These are phyloP conservation scores for Sophora flavescens DNA, from an alignment of 306 rosid genomes.

Conservation along the genomic window DNA sequence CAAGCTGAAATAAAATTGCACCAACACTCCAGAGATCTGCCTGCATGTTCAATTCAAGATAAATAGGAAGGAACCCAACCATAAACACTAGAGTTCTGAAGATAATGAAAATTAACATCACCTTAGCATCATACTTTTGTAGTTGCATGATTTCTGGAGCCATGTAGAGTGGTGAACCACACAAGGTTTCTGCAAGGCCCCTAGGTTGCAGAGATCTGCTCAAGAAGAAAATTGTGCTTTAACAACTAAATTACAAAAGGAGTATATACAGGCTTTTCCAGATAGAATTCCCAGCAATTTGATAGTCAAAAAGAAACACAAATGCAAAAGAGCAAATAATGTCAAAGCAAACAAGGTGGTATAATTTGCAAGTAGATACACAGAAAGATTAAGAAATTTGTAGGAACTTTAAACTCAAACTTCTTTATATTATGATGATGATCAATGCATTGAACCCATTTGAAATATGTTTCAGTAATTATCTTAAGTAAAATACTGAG, in stretches of 20 bases:
- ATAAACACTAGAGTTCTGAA: slow-evolving; percentile 22
- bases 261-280: slow-evolving; percentile 20
- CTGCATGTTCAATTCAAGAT: slow-evolving; percentile 70
- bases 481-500: slow-evolving; percentile 1
- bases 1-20: slow-evolving; percentile 91
- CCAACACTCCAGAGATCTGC: slow-evolving; percentile 99
- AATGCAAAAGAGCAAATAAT: slow-evolving; percentile 26
- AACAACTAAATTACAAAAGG: slow-evolving; percentile 38
- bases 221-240: slow-evolving; percentile 36
- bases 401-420: slow-evolving; percentile 22
- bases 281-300: slow-evolving; percentile 24
- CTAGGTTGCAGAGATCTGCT: slow-evolving; percentile 93
- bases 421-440: not conserved
- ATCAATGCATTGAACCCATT: slow-evolving; percentile 10
- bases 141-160: slow-evolving; percentile 99
- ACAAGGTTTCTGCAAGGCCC: slow-evolving; percentile 98
- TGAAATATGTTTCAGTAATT: slow-evolving; percentile 13
- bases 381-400: slow-evolving; percentile 23
- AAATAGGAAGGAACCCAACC: slow-evolving; percentile 51
- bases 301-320: slow-evolving; percentile 5
- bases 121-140: slow-evolving; percentile 99
- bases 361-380: slow-evolving; percentile 8
- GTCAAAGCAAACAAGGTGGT: slow-evolving; percentile 23
- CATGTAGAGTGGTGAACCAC: slow-evolving; percentile 99
- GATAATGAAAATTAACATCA: slow-evolving; percentile 50